Percentiles rank a stretch among this genome's conserved stretches.
These are phyloP conservation scores for Emmonsiellopsis sp. DNA, from an alignment of 2,329 filamentous ascomycete species.

Conservation along the genomic window DNA sequence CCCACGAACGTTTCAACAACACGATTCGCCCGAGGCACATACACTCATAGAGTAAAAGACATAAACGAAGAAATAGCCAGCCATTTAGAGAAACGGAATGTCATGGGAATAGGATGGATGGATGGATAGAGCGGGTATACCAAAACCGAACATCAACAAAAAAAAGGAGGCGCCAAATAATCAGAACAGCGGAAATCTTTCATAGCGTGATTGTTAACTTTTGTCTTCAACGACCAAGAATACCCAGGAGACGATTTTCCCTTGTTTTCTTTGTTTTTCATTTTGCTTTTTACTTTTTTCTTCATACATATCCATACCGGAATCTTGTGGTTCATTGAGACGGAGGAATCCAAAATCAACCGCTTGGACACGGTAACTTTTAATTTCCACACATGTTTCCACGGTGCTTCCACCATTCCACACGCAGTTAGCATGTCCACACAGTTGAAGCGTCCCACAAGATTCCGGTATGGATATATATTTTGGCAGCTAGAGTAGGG, in stretches of 20 bases:
- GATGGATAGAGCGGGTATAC: neutral
- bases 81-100: constrained; percentile 2
- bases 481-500: neutral
- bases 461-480: too few relatives aligned
- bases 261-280: neutral
- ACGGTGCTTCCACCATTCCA: too few relatives aligned
- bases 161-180: neutral
- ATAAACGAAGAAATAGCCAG: constrained; percentile 51
- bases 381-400: too few relatives aligned
- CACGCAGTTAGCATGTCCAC: too few relatives aligned
- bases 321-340: too few relatives aligned
- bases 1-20: constrained; percentile 8
- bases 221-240: constrained; percentile 15
- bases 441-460: too few relatives aligned
- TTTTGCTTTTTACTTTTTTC: neutral
- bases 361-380: too few relatives aligned
- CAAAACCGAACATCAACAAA: neutral
- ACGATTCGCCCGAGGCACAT: neutral
- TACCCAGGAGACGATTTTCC: neutral
- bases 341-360: too few relatives aligned
- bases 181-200: neutral
- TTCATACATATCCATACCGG: neutral
- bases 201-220: constrained; percentile 2
- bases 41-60: constrained; percentile 28
- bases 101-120: too few relatives aligned